phyloP scores from a whole-genome alignment of 2,329 filamentous ascomycete species.

The Hymenoscyphus infarciens region DNA sequence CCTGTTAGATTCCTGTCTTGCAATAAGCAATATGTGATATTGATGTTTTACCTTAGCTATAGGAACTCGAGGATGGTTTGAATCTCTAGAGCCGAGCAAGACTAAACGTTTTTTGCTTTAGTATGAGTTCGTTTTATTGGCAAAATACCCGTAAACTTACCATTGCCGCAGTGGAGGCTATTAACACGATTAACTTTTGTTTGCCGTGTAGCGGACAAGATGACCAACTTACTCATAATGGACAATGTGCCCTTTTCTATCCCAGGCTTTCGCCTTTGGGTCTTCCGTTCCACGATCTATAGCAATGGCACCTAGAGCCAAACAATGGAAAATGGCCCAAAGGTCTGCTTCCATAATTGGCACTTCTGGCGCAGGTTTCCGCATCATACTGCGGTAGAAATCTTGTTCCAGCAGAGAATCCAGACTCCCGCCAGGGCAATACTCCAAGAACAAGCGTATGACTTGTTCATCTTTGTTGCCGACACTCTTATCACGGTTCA shows the following conservation, averaged over 20 bases:
- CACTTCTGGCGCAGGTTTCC: not conserved
- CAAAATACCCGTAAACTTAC: not conserved
- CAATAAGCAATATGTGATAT: not conserved
- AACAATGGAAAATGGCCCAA: slow-evolving; percentile 11
- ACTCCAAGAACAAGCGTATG: slow-evolving; percentile 9
- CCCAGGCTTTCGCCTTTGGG: not conserved
- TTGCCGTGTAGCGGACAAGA: not conserved
- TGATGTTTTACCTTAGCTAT: not conserved
- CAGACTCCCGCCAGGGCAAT: slow-evolving; percentile 9
- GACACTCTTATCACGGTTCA: not conserved
- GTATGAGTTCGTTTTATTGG: not conserved
- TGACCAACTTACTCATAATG: slow-evolving; percentile 9
- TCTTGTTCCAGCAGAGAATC: not conserved
- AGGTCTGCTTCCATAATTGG: slow-evolving; percentile 9
- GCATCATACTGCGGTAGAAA: not conserved
- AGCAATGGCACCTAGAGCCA: not conserved
- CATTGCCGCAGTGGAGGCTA: not conserved
- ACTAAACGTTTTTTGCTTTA: not conserved
- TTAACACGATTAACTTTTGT: not conserved
- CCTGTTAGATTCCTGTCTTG: not conserved
- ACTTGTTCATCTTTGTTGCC: not conserved
- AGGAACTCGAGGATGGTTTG: not conserved
- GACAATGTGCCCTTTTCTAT: not conserved
- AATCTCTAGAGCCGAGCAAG: not conserved
- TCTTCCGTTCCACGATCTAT: slow-evolving; percentile 10